Evolutionary conservation across 2,329 filamentous ascomycete genomes (phyloP).

Genomic region (Aureobasidium sp.): DNA sequence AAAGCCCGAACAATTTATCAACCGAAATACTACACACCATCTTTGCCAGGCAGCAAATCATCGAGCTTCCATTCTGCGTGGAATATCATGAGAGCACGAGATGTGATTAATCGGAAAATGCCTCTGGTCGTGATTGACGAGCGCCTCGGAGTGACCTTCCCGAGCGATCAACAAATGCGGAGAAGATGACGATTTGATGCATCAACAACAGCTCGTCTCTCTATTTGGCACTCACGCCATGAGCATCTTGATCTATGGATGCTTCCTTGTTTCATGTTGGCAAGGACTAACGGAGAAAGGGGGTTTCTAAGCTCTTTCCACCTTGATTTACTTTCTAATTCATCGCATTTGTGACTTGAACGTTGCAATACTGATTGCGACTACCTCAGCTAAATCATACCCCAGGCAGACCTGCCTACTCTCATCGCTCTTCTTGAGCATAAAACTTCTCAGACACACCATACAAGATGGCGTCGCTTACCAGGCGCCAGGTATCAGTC

Average conservation of each 20-base stretch:
- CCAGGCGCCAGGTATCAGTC: slow-evolving; percentile 33
- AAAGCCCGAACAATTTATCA: neutral
- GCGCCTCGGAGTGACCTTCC: neutral
- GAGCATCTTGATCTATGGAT: neutral
- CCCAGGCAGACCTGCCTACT: neutral
- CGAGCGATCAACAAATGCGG: slow-evolving; percentile 3
- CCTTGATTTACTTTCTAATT: neutral
- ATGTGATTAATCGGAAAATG: neutral
- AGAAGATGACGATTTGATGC: slow-evolving; percentile 9
- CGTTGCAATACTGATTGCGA: neutral
- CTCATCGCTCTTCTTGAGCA: neutral
- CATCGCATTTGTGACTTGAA: neutral
- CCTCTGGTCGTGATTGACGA: neutral
- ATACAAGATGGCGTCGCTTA: slow-evolving; percentile 20
- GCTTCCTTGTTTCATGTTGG: slow-evolving; percentile 4
- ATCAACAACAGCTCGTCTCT: neutral
- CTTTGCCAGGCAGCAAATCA: neutral
- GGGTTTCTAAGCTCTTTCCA: neutral
- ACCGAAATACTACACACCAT: neutral
- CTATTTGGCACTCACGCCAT: slow-evolving; percentile 1
- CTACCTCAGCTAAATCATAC: neutral
- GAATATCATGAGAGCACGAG: neutral
- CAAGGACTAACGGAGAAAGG: neutral
- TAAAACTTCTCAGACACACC: too few relatives aligned
- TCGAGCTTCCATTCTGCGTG: neutral